Percentiles rank a stretch among this genome's conserved stretches.
Conservation (phyloP, 2,329 filamentous ascomycete genomes). For the Ophiostoma angusticollis region DNA sequence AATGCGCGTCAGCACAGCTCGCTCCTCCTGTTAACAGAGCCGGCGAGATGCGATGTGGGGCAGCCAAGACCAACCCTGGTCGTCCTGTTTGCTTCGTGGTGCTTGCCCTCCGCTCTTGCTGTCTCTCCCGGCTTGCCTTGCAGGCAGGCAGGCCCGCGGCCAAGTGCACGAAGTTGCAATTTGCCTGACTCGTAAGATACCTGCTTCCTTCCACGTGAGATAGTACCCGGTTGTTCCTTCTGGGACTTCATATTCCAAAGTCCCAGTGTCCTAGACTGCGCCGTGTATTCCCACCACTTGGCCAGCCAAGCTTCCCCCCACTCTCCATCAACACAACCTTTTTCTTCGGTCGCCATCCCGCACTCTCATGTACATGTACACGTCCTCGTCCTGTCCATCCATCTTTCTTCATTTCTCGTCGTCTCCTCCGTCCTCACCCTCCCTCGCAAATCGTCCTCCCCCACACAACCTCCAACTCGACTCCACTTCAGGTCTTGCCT, state of each 20-base stretch:
- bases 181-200: too few relatives aligned
- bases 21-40: background rate
- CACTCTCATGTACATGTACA: background rate
- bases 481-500: slow-evolving; percentile 4
- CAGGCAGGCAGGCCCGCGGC: too few relatives aligned
- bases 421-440: background rate
- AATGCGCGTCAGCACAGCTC: slow-evolving; percentile 4
- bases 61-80: slow-evolving; percentile 6
- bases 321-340: too few relatives aligned
- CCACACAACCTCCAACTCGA: slow-evolving; percentile 3
- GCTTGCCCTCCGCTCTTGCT: background rate
- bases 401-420: background rate
- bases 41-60: slow-evolving; percentile 6
- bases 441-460: slow-evolving; percentile 1
- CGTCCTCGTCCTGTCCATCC: background rate
- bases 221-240: too few relatives aligned
- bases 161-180: too few relatives aligned
- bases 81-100: background rate
- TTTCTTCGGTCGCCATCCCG: background rate
- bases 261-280: too few relatives aligned
- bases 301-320: too few relatives aligned
- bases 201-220: too few relatives aligned
- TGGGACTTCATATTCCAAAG: too few relatives aligned
- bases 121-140: too few relatives aligned
- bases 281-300: too few relatives aligned